Evolutionary conservation across 192 early-diverging fungal species (phyloP).

Genomic region (Kappamyces sp.): DNA sequence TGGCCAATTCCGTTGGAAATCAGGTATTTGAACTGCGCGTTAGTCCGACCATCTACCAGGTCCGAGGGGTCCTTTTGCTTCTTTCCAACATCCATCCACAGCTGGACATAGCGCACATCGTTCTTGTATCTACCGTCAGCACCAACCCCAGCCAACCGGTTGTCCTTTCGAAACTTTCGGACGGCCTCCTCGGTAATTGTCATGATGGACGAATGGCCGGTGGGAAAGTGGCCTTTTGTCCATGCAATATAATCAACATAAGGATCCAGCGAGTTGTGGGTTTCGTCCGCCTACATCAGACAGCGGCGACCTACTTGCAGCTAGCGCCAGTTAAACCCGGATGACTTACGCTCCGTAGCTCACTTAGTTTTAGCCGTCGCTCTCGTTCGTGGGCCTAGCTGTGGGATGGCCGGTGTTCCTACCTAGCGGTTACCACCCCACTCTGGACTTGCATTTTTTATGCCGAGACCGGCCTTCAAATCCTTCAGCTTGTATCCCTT

Average conservation of each 20-base stretch:
- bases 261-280: conserved; percentile 32
- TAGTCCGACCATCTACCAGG: conserved; percentile 17
- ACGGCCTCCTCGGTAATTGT: conserved; percentile 22
- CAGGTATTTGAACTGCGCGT: conserved; percentile 60
- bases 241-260: conserved; percentile 36
- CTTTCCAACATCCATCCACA: conserved; percentile 61
- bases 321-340: too few relatives aligned
- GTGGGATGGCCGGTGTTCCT: not conserved
- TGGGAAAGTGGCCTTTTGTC: conserved; percentile 27
- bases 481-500: not conserved
- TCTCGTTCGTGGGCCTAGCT: not conserved
- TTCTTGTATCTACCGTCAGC: conserved; percentile 27
- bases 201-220: conserved; percentile 16
- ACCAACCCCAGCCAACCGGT: not conserved
- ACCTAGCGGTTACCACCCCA: not conserved
- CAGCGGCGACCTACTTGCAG: too few relatives aligned
- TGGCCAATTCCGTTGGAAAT: conserved; percentile 64
- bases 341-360: too few relatives aligned
- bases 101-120: conserved; percentile 41
- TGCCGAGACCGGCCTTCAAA: not conserved
- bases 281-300: not conserved
- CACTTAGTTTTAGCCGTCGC: not conserved
- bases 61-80: conserved; percentile 48
- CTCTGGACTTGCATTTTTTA: not conserved
- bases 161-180: conserved; percentile 33